Percentiles rank a stretch among this genome's conserved stretches.
These are phyloP conservation scores for Circinella umbellata DNA, from an alignment of 371 early-diverging fungal genomes.

Conservation along the genomic window DNA sequence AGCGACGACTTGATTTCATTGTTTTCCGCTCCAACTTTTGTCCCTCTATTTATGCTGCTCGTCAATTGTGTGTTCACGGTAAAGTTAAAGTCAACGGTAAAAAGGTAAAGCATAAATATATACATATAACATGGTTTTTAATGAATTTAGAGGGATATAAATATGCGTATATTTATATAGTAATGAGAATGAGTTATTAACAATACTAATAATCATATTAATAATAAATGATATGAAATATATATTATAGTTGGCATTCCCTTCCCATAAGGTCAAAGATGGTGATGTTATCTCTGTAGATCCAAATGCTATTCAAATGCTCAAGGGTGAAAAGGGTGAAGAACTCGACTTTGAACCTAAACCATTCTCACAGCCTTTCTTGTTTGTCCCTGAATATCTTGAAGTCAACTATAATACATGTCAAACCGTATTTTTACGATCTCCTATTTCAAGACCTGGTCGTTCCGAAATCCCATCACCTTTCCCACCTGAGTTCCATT, in stretches of 20 bases:
- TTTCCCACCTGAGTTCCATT: constrained; percentile 87
- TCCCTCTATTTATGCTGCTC: constrained; percentile 82
- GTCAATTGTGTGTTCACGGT: constrained; percentile 83
- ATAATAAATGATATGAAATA: too few relatives aligned
- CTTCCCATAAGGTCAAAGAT: constrained; percentile 83
- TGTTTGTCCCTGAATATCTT: constrained; percentile 95
- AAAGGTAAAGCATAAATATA: constrained; percentile 53
- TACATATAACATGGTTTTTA: too few relatives aligned
- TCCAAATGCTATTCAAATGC: constrained; percentile 77
- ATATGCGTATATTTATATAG: too few relatives aligned
- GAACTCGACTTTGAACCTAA: constrained; percentile 74
- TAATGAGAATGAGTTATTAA: too few relatives aligned
- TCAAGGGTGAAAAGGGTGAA: constrained; percentile 60
- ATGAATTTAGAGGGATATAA: too few relatives aligned
- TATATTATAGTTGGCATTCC: constrained; percentile 57
- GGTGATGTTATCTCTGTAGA: constrained; percentile 91
- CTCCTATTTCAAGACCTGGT: constrained; percentile 87
- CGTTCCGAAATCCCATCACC: constrained; percentile 94
- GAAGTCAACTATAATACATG: constrained; percentile 96
- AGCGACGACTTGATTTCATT: constrained; percentile 91
- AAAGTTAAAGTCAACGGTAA: constrained; percentile 93
- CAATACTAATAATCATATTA: neutral
- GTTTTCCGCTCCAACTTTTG: constrained; percentile 93
- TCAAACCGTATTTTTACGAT: constrained; percentile 85
- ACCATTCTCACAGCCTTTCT: constrained; percentile 91